A percentile compares a stretch with the other conserved stretches of the same genome.
Conservation (phyloP, 768 basidiomycete species). For the Trametes cubensis region DNA sequence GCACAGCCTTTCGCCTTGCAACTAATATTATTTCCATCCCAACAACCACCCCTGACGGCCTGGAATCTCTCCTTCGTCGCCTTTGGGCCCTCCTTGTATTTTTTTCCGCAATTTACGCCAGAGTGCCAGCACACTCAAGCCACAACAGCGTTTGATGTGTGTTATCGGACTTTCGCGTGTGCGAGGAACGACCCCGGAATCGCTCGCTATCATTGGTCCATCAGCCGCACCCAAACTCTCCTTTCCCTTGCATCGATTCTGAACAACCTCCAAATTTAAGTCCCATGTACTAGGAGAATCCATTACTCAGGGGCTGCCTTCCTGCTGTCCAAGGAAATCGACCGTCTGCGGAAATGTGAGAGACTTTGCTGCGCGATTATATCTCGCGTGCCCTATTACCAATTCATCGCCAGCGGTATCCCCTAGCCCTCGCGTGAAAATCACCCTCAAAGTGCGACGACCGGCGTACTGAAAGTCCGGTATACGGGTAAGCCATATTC, state of each 20-base stretch:
- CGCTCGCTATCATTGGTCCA: slow-evolving; percentile 17
- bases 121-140: slow-evolving; percentile 22
- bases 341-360: too few relatives aligned
- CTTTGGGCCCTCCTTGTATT: slow-evolving; percentile 9
- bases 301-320: too few relatives aligned
- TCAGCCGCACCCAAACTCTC: not conserved
- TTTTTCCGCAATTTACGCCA: slow-evolving; percentile 12
- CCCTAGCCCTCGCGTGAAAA: slow-evolving; percentile 1
- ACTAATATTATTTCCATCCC: slow-evolving; percentile 4
- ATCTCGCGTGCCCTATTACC: not conserved
- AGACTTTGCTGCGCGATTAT: slow-evolving; percentile 1
- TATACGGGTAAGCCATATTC: slow-evolving; percentile 12
- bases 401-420: slow-evolving; percentile 15
- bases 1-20: slow-evolving; percentile 21
- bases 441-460: slow-evolving; percentile 4
- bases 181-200: slow-evolving; percentile 22
- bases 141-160: slow-evolving; percentile 27
- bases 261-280: too few relatives aligned
- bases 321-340: too few relatives aligned
- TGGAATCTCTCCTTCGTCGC: not conserved
- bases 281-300: too few relatives aligned
- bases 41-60: slow-evolving; percentile 9
- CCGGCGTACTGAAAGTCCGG: not conserved
- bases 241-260: too few relatives aligned
- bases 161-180: slow-evolving; percentile 24